phyloP scores from a whole-genome alignment of 1,284 basidiomycete genomes.

The Apiotrichum brassicae region DNA sequence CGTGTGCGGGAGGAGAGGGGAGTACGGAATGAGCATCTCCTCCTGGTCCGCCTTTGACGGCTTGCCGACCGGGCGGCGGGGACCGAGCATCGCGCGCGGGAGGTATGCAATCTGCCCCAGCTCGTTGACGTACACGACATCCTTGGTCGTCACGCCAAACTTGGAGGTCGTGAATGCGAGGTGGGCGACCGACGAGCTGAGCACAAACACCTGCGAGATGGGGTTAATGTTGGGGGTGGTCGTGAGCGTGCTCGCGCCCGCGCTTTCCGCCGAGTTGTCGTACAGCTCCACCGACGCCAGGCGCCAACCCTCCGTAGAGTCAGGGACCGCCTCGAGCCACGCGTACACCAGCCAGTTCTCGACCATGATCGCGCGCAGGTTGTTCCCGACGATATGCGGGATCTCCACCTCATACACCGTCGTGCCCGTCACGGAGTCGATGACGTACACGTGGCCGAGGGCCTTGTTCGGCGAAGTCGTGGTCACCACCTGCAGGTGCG shows the following conservation, averaged over 20 bases:
- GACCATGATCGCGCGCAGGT: conserved; percentile 59
- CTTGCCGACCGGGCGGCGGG: conserved; percentile 73
- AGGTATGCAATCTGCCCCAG: conserved; percentile 69
- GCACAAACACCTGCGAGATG: conserved; percentile 65
- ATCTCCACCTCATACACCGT: conserved; percentile 59
- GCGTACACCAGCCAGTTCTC: conserved; percentile 94
- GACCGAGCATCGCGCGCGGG: conserved; percentile 70
- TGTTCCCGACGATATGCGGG: conserved; percentile 39
- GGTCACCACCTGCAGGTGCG: conserved; percentile 64
- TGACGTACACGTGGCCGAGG: conserved; percentile 59
- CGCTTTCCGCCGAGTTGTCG: conserved; percentile 67
- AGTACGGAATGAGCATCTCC: conserved; percentile 79
- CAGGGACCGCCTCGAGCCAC: conserved; percentile 45
- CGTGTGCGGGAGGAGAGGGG: conserved; percentile 68
- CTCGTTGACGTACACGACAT: conserved; percentile 73
- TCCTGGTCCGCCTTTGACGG: conserved; percentile 72
- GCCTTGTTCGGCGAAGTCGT: conserved; percentile 49
- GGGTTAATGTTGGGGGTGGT: conserved; percentile 53
- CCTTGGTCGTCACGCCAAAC: conserved; percentile 80
- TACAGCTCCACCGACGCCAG: conserved; percentile 80
- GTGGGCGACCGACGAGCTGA: conserved; percentile 62
- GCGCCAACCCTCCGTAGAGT: conserved; percentile 57
- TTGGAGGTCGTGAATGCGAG: conserved; percentile 72
- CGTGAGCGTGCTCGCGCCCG: conserved; percentile 63
- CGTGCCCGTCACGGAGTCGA: conserved; percentile 73